Base-by-base conservation (phyloP, 2,329 filamentous ascomycete species). In the Cucurbitaria berberidis region DNA sequence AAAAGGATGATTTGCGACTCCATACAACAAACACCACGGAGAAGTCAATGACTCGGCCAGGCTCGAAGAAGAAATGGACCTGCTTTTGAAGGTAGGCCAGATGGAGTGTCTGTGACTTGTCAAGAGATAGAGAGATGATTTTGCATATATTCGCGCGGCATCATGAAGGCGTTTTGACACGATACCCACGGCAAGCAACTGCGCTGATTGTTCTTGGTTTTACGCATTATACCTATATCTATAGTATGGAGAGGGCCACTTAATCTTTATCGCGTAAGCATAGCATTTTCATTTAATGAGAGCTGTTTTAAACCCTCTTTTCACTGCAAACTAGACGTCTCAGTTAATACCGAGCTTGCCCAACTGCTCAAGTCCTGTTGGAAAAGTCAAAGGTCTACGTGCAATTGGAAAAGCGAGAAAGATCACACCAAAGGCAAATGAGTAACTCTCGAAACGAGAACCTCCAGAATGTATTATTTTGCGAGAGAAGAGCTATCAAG, bases 101-200 rank as follows among this genome's bases (percentile, higher is more conserved):
- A 32, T 11, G 21, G 13, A 24, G 2, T 26, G 19, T 32, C 5
- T 39, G 21, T 30, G 18, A 27, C 15, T 29, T 30, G 39, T 22
- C 32, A 41, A 36, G 36, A 50, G 27, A 48, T 15, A 26, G 10
- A 34, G 21, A 48, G 11, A 55, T 35, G 44, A 59, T 21, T 58
- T 66, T 64, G 55, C 53, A 60, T 63, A 53, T n/a, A 9, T 58
- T 63, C 51, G 57, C 60, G 53, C 53, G 32, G 51, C 62, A 62
- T 66, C 30, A 51, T 34, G 35, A 48, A 55, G 61, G 61, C 53
- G 59, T 64, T 65, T n/a, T 63, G 51, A 38, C n/a, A 67, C 65
- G 64, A 70, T 70, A 70, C 68, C 68, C 67, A 67, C 54, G 58
- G 61, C 58, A 57, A 57, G n/a, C 58, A 57, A 56, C 58, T 59